Conservation (phyloP, 352 stramenopile species). For the Pythium biforme region DNA sequence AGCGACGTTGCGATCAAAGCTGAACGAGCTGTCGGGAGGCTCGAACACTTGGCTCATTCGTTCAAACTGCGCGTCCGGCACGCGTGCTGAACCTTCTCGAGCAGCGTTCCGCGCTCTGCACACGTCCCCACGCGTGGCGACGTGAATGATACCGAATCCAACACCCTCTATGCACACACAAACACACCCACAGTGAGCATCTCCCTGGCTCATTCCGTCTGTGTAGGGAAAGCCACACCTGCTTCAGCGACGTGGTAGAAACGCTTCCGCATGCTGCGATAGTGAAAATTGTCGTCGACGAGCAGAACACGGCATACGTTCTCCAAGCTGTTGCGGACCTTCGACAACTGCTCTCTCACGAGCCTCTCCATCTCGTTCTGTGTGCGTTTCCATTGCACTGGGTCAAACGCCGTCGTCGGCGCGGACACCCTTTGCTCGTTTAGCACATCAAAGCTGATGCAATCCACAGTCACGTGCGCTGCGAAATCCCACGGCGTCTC, state of each 20-base stretch:
- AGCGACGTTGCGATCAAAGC: slow-evolving; percentile 27
- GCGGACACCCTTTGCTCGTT: slow-evolving; percentile 21
- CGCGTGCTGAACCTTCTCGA: slow-evolving; percentile 22
- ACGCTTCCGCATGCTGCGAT: slow-evolving; percentile 66
- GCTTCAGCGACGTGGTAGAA: slow-evolving; percentile 54
- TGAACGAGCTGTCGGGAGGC: slow-evolving; percentile 10
- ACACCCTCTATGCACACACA: not conserved
- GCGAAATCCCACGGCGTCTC: not conserved
- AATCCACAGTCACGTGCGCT: slow-evolving; percentile 18
- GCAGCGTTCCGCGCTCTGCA: slow-evolving; percentile 46
- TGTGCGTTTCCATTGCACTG: slow-evolving; percentile 46
- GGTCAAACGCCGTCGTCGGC: slow-evolving; percentile 37
- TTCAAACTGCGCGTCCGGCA: slow-evolving; percentile 47
- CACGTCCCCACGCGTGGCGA: slow-evolving; percentile 15
- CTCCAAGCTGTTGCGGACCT: not conserved
- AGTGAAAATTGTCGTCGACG: slow-evolving; percentile 74
- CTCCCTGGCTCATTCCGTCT: not conserved
- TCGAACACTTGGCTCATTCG: slow-evolving; percentile 56
- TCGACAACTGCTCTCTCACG: slow-evolving; percentile 23
- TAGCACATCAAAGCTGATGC: slow-evolving; percentile 63
- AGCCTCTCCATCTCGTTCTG: slow-evolving; percentile 45
- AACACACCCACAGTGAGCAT: not conserved
- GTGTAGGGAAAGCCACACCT: slow-evolving; percentile 23
- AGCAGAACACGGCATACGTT: slow-evolving; percentile 39
- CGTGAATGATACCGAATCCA: slow-evolving; percentile 22